Evolutionary conservation across 2,329 filamentous ascomycete genomes (phyloP).

Genomic region (Penicillium sp.): DNA sequence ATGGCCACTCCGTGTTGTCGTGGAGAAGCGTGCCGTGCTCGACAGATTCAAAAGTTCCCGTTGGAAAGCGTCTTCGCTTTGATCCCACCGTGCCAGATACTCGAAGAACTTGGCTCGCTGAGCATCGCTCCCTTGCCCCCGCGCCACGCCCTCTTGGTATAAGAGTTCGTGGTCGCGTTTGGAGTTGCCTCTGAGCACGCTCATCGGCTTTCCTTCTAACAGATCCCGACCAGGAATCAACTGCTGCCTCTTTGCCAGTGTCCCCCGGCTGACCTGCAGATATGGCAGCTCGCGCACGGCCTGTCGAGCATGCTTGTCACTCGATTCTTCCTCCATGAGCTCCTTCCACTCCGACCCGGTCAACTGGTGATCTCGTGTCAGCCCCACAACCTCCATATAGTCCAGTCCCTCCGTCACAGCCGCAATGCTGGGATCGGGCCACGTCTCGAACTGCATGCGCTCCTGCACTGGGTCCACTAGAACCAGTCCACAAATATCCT

Average conservation of each 20-base stretch:
- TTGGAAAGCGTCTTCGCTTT: conserved; percentile 2
- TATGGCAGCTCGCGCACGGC: conserved; percentile 10
- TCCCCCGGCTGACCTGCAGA: conserved; percentile 2
- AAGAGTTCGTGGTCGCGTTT: conserved; percentile 1
- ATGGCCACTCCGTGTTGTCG: conserved; percentile 5
- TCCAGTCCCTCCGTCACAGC: conserved; percentile 5
- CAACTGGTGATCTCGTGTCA: conserved; percentile 1
- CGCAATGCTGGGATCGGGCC: conserved; percentile 5
- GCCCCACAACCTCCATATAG: conserved; percentile 4
- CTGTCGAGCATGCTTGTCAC: conserved; percentile 2
- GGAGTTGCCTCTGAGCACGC: conserved; percentile 3
- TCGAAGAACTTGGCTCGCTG: neutral
- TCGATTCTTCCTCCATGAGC: conserved; percentile 2
- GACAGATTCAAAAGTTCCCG: conserved; percentile 6
- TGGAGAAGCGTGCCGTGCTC: neutral
- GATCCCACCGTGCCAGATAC: conserved; percentile 1
- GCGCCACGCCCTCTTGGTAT: conserved; percentile 3
- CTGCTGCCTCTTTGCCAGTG: conserved; percentile 1
- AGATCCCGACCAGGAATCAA: neutral
- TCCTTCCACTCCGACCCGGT: conserved; percentile 3
- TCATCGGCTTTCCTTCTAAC: neutral
- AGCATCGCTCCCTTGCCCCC: conserved; percentile 1
- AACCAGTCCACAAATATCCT: conserved; percentile 4
- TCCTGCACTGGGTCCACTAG: conserved; percentile 7
- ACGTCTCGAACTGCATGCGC: conserved; percentile 6